Evolutionary conservation across 164 flowering plant species (phyloP).

Genomic region (Cinnamomum micranthum): DNA sequence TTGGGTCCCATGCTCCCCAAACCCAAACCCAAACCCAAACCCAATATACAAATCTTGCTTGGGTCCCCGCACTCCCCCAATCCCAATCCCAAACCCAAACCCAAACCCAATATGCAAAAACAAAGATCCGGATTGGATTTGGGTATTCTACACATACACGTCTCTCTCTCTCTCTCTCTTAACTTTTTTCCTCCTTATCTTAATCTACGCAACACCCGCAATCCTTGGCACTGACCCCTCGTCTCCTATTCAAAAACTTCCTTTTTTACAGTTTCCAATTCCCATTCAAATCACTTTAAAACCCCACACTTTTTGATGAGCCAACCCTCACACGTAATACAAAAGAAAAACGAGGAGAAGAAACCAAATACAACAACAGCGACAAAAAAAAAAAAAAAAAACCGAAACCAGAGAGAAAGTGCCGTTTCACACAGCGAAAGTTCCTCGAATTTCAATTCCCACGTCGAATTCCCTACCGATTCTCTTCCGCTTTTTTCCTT

Average conservation of each 20-base stretch:
- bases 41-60: too few relatives aligned
- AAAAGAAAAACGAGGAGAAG: too few relatives aligned
- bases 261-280: background rate
- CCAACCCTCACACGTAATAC: background rate
- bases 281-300: background rate
- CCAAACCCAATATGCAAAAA: too few relatives aligned
- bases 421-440: conserved; percentile 11
- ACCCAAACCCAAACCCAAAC: too few relatives aligned
- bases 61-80: too few relatives aligned
- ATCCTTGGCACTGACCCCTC: background rate
- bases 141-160: background rate
- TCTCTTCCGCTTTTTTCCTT: background rate
- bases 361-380: background rate
- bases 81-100: too few relatives aligned
- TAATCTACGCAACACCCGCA: background rate
- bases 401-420: background rate
- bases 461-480: background rate
- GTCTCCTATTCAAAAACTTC: background rate
- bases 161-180: conserved; percentile 2
- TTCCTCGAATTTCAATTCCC: conserved; percentile 6
- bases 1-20: too few relatives aligned
- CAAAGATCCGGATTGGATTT: background rate
- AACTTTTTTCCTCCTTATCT: background rate
- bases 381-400: too few relatives aligned
- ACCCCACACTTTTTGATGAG: background rate